These are phyloP conservation scores for Stachybotrys chartarum DNA, from an alignment of 2,329 filamentous ascomycete genomes.

Conservation along the genomic window DNA sequence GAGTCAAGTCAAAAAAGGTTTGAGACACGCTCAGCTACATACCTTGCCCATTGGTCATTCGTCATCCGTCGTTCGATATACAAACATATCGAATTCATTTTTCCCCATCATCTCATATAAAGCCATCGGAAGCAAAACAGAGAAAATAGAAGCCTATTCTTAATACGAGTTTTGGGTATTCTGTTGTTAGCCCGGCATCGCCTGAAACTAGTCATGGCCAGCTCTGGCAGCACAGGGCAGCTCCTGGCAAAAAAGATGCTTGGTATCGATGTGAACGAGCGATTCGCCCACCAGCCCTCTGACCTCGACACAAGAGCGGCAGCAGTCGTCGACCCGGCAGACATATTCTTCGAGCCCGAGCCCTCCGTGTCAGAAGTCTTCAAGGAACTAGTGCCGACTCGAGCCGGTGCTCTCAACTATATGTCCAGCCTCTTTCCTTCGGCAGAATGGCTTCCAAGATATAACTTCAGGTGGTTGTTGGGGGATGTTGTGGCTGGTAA, in stretches of 20 bases:
- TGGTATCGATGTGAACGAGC: conserved; percentile 22
- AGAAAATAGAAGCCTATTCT: background rate
- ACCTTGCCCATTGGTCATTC: background rate
- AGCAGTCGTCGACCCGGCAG: conserved; percentile 15
- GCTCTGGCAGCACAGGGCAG: background rate
- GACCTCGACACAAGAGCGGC: conserved; percentile 17
- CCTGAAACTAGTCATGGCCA: background rate
- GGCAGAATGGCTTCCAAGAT: conserved; percentile 59
- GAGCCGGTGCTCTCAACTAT: conserved; percentile 41
- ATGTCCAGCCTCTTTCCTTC: conserved; percentile 54
- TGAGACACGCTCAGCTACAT: background rate
- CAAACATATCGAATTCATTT: too few species aligned
- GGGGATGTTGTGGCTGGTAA: conserved; percentile 68
- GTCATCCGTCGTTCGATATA: too few species aligned
- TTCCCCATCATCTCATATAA: too few species aligned
- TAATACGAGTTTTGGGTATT: background rate
- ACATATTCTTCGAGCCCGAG: conserved; percentile 53
- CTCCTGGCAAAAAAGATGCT: conserved; percentile 19
- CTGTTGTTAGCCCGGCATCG: background rate
- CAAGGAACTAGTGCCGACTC: conserved; percentile 42
- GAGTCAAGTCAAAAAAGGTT: too few species aligned
- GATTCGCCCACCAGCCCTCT: conserved; percentile 15
- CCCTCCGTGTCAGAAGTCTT: conserved; percentile 60
- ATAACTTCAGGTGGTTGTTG: conserved; percentile 65
- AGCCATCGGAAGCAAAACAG: background rate